Base-by-base conservation (phyloP, 23 red algal genomes). In the Agarophyton chilense region DNA sequence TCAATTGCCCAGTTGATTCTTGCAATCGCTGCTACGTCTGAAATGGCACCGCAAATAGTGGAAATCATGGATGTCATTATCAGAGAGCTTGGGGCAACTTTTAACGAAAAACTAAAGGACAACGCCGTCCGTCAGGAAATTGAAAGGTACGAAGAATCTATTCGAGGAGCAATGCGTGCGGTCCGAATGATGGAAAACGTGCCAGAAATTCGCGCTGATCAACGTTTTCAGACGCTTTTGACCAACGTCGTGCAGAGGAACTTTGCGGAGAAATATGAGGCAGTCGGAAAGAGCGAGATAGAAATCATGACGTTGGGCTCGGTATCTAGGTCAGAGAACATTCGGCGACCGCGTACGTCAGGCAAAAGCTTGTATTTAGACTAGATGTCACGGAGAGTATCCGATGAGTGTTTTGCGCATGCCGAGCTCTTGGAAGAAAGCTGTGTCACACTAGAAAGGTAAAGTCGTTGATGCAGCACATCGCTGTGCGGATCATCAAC, bases 61-160 rank as follows among this genome's bases (percentile, higher is more conserved):
- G 72, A 74, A 41, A 62, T 80, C 73, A 82, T 87, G 50, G 50
- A 77, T 25, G 40, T 57, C 13, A 84, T 93, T 31, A 77, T 89
- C 9, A 58, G 38, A 55, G 95, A 58, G 16, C 76, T 96, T 41
- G 72, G 72, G 26, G 83, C 78, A 19, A 89, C 83, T 6, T 75
- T 98, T 13, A 87, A 24, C 44, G 87, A 89, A 70, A 65, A 78
- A 71, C 35, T 92, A 22, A 93, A 98, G 52, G 74, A 80, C 32
- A 98, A 98, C 54, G 85, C 95, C 46, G 95, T 98, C 17, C 79
- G 87, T 25, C 95, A 98, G 46, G 95, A 98, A 57, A 38, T 78
- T 19, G 90, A 98, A 49, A 78, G 92, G 34, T 86, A 98, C 52
- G 92, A 94, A 32, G 95, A 92, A 22, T 88, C 93, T 18, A 90